These are phyloP conservation scores for Anthracocystis panici-leucophaei DNA, from an alignment of 1,284 basidiomycete species.

Conservation along the genomic window DNA sequence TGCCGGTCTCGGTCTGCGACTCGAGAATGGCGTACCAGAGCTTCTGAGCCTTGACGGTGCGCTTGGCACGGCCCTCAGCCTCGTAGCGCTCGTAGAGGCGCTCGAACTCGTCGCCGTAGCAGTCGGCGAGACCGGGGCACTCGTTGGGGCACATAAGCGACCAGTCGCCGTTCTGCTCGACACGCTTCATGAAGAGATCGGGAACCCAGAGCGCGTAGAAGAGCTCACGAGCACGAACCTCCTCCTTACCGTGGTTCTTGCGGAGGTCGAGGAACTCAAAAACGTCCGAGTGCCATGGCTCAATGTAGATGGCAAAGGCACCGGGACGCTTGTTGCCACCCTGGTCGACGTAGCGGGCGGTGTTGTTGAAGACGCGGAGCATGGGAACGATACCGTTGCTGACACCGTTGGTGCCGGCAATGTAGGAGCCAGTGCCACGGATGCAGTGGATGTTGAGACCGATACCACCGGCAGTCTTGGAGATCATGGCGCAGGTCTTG, in stretches of 20 bases:
- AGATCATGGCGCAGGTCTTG: slow-evolving; percentile 99
- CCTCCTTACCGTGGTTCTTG: slow-evolving; percentile 99
- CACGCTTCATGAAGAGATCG: slow-evolving; percentile 81
- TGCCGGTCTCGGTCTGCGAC: slow-evolving; percentile 97
- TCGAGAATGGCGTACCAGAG: slow-evolving; percentile 98
- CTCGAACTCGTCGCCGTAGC: slow-evolving; percentile 92
- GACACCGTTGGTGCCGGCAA: slow-evolving; percentile 95
- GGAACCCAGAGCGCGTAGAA: slow-evolving; percentile 99
- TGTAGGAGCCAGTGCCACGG: slow-evolving; percentile 88
- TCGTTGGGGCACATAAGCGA: slow-evolving; percentile 98
- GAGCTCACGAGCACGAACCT: slow-evolving; percentile 93
- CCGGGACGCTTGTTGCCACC: slow-evolving; percentile 99
- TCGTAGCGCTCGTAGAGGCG: slow-evolving; percentile 90
- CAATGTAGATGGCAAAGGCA: slow-evolving; percentile 96
- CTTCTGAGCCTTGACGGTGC: slow-evolving; percentile 93
- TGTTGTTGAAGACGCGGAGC: slow-evolving; percentile 98
- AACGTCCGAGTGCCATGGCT: slow-evolving; percentile 97
- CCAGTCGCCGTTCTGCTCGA: slow-evolving; percentile 82
- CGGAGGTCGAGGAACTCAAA: slow-evolving; percentile 98
- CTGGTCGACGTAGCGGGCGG: slow-evolving; percentile 98
- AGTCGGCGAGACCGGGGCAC: slow-evolving; percentile 89
- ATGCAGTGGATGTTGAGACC: slow-evolving; percentile 97
- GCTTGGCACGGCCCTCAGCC: slow-evolving; percentile 86
- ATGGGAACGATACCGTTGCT: slow-evolving; percentile 99
- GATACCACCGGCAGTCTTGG: slow-evolving; percentile 98